These are phyloP conservation scores for Cicer cuneatum DNA, from an alignment of 306 rosid genomes.

Conservation along the genomic window DNA sequence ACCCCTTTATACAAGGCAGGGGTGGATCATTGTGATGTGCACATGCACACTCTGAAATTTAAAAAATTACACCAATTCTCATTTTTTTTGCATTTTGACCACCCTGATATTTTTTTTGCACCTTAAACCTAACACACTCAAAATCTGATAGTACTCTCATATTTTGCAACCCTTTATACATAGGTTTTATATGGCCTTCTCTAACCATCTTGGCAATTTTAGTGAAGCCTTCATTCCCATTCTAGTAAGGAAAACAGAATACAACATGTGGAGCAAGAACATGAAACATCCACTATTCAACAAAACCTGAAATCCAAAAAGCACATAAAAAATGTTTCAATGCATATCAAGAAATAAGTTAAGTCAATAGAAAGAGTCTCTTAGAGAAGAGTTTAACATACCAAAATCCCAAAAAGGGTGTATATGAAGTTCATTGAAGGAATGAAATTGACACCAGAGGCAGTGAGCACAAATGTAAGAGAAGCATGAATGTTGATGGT, in stretches of 20 bases:
- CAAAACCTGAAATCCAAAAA: constrained; percentile 59
- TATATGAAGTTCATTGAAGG: constrained; percentile 85
- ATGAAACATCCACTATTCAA: constrained; percentile 77
- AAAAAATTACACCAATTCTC: no score
- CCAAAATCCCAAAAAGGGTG: constrained; percentile 72
- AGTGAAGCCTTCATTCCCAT: constrained; percentile 88
- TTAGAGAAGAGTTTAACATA: constrained; percentile 43
- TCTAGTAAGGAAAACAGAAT: constrained; percentile 79
- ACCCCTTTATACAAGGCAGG: neutral
- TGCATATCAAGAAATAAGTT: constrained; percentile 8
- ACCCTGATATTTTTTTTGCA: no score
- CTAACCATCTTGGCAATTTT: constrained; percentile 89
- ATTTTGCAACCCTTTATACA: neutral
- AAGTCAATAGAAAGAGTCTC: neutral
- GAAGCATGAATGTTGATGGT: constrained; percentile 96
- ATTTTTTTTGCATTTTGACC: no score
- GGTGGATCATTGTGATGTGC: no score
- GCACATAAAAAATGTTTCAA: constrained; percentile 29
- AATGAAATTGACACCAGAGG: constrained; percentile 66
- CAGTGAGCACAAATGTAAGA: constrained; percentile 79
- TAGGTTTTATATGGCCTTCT: constrained; percentile 62
- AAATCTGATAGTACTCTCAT: no score
- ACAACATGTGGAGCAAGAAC: constrained; percentile 87
- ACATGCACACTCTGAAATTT: no score
- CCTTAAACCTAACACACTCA: no score